Percentiles rank a stretch among this genome's conserved stretches.
Conservation (phyloP, 257 asterid species). For the Avicennia marina region DNA sequence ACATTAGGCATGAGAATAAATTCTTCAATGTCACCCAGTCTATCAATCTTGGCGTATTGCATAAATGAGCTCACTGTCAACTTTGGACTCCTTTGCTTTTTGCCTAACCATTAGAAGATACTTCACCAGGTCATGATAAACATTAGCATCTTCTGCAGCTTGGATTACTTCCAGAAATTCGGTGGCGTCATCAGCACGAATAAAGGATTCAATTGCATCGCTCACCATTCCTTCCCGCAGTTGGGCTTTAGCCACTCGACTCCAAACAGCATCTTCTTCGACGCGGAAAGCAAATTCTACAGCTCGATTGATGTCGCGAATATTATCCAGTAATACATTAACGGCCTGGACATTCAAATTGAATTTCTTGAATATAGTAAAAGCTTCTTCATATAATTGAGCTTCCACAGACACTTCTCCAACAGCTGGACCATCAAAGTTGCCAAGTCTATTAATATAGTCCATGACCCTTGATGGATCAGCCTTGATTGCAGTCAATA, state of each 20-base stretch:
- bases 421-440: conserved; percentile 99
- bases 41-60: conserved; percentile 96
- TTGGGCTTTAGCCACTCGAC: conserved; percentile 97
- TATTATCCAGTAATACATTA: conserved; percentile 79
- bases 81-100: conserved; percentile 94
- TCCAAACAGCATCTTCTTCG: conserved; percentile 99
- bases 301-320: conserved; percentile 88
- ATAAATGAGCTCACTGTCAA: conserved; percentile 95
- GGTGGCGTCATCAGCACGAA: conserved; percentile 95
- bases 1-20: conserved; percentile 98
- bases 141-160: conserved; percentile 86
- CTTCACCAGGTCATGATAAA: conserved; percentile 90
- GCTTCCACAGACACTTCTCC: conserved; percentile 99
- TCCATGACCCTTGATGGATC: conserved; percentile 99
- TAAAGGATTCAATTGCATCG: conserved; percentile 96
- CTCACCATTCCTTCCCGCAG: conserved; percentile 95
- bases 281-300: conserved; percentile 98
- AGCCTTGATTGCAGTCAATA: conserved; percentile 94
- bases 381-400: conserved; percentile 89
- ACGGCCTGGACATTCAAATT: conserved; percentile 99
- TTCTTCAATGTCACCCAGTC: conserved; percentile 93
- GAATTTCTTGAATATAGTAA: conserved; percentile 93
- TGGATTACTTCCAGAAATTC: conserved; percentile 81
- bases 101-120: conserved; percentile 98
- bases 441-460: conserved; percentile 90